Percentiles rank a stretch among this genome's conserved stretches.
Evolutionary conservation across 352 stramenopile genomes (phyloP).

Genomic region (Blastocystis sp.): DNA sequence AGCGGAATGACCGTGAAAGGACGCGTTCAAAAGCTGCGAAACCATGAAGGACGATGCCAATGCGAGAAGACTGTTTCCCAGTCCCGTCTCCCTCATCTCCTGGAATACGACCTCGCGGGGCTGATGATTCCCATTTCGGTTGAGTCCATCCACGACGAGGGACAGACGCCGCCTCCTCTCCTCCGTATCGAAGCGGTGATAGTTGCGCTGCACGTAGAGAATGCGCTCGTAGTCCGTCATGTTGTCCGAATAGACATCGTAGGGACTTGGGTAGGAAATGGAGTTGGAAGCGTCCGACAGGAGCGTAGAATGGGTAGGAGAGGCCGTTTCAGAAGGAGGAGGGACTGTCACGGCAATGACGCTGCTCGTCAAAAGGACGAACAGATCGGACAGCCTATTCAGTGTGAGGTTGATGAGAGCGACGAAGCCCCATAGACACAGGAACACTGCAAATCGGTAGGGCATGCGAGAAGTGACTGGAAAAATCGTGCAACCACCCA

Average conservation of each 20-base stretch:
- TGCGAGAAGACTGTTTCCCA: slow-evolving; percentile 54
- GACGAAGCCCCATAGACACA: too few relatives aligned
- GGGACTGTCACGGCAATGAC: too few relatives aligned
- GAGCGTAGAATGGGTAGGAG: too few relatives aligned
- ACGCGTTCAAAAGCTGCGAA: slow-evolving; percentile 48
- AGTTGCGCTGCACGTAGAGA: slow-evolving; percentile 46
- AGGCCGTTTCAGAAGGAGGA: too few relatives aligned
- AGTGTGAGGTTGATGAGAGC: too few relatives aligned
- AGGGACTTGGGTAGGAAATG: not conserved
- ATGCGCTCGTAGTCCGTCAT: slow-evolving; percentile 32
- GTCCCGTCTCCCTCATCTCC: slow-evolving; percentile 51
- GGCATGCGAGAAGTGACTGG: too few relatives aligned
- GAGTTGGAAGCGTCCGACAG: too few relatives aligned
- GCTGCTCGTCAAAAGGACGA: too few relatives aligned
- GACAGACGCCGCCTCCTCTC: not conserved
- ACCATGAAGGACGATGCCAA: slow-evolving; percentile 39
- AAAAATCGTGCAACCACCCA: too few relatives aligned
- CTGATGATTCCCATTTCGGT: slow-evolving; percentile 7
- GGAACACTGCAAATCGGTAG: too few relatives aligned
- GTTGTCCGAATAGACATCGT: slow-evolving; percentile 2
- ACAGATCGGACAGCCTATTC: too few relatives aligned
- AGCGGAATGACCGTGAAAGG: slow-evolving; percentile 21
- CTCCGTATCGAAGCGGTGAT: slow-evolving; percentile 20
- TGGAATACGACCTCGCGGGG: slow-evolving; percentile 45
- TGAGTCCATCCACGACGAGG: not conserved